Percentiles rank a stretch among this genome's conserved stretches.
These are phyloP conservation scores for Lyophyllum atratum DNA, from an alignment of 768 basidiomycete genomes.

Conservation along the genomic window DNA sequence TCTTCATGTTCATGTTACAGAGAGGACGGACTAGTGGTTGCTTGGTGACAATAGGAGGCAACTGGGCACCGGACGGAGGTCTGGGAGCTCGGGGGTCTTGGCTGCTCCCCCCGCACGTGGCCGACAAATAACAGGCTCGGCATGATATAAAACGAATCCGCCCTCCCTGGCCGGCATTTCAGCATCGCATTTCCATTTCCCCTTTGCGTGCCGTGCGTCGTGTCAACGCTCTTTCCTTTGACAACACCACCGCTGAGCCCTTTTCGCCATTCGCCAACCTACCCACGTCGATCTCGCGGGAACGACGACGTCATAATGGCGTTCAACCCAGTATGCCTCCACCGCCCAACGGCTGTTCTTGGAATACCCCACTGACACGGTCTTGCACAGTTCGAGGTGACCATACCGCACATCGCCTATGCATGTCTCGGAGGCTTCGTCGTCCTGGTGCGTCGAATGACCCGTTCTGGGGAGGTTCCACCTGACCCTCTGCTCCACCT, in stretches of 20 bases:
- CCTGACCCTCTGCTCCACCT: background rate
- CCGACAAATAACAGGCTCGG: conserved; percentile 15
- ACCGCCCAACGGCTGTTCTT: background rate
- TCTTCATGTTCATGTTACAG: background rate
- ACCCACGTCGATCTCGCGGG: conserved; percentile 4
- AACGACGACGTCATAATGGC: conserved; percentile 36
- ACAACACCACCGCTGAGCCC: conserved; percentile 17
- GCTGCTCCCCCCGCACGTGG: conserved; percentile 15
- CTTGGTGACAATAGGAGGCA: background rate
- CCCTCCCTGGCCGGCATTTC: background rate
- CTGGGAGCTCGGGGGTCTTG: background rate
- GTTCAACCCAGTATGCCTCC: conserved; percentile 48
- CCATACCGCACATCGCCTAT: conserved; percentile 75
- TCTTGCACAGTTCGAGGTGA: conserved; percentile 56
- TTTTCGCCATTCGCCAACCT: conserved; percentile 18
- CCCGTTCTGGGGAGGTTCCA: background rate
- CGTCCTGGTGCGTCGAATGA: conserved; percentile 58
- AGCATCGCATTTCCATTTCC: conserved; percentile 7
- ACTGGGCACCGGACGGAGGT: background rate
- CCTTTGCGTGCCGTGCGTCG: background rate
- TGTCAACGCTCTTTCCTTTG: conserved; percentile 2
- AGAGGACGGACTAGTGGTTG: no score
- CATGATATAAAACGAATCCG: conserved; percentile 22
- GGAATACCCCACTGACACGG: background rate
- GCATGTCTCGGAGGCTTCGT: conserved; percentile 81